Evolutionary conservation across 2,329 filamentous ascomycete species (phyloP), one percentile per base, ranked within the genome.

Genomic region (Xylaria sp.): DNA sequence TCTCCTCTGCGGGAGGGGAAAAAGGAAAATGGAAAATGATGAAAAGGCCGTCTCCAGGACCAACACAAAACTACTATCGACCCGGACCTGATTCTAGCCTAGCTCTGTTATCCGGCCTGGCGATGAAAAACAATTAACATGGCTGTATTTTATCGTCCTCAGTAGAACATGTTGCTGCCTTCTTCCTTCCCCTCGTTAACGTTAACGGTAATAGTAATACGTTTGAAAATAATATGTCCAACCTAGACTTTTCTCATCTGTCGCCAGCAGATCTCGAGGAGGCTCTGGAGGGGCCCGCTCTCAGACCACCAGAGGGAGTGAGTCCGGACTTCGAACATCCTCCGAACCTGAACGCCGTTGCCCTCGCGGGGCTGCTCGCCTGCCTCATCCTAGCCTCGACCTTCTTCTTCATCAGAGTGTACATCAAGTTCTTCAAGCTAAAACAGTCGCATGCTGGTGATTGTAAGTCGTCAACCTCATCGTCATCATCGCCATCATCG

Each of bases 271-370:
- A 54, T 4, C 56, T 58, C 16, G 18, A 49, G 46, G 18, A n/a
- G 34, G 46, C 50, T 37, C 56, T 58, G 16, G 44, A 30, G 8
- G 30, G 42, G 23, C 37, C 56, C 39, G 30, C 56, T 11, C 30
- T 58, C 18, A 44, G 19, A n/a, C 56, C 56, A 30, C 56, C 56
- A 19, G 42, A 34, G n/a, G 56, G 56, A 18, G 56, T 58, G 4
- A 47, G 16, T 13, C 56, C 56, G 13, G 50, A 58, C 42, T 58
- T 58, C 34, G 34, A n/a, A 18, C 7, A 58, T 19, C 56, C 56
- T 8, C 23, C 4, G 19, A 58, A 58, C 30, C 19, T 35, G 50
- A 50, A 58, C 10, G 19, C 50, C 4, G 51, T 39, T 30, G 50
- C 56, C 2, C 44, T 58, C 11, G 51, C 18, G 10, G 56, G 23